Conservation (phyloP, 2,329 filamentous ascomycete species). For the Xylariaceae sp. region DNA sequence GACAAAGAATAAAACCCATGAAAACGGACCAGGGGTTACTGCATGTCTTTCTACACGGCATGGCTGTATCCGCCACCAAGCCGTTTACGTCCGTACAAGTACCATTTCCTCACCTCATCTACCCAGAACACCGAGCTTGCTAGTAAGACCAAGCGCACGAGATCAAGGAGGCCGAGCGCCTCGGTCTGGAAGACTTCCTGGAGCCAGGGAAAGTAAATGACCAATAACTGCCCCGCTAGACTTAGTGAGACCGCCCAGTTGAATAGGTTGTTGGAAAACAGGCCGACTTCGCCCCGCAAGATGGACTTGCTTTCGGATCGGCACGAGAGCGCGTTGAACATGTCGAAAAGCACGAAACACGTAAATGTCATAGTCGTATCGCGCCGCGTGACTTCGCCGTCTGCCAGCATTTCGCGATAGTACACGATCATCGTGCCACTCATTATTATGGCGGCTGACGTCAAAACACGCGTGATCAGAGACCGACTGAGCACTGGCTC, state of each 20-base stretch:
- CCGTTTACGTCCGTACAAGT: constrained; percentile 53
- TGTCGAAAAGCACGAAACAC: constrained; percentile 97
- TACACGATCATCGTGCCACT: constrained; percentile 87
- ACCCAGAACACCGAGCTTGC: constrained; percentile 93
- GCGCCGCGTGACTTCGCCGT: constrained; percentile 77
- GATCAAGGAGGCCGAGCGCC: constrained; percentile 66
- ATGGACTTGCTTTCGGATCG: constrained; percentile 87
- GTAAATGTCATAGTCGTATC: constrained; percentile 99
- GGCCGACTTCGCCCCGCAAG: constrained; percentile 73
- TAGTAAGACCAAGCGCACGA: constrained; percentile 65
- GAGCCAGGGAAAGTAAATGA: constrained; percentile 91
- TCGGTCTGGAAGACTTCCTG: constrained; percentile 97
- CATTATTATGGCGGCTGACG: constrained; percentile 85
- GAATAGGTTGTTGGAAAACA: constrained; percentile 87
- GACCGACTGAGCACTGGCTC: constrained; percentile 85
- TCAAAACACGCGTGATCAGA: constrained; percentile 78
- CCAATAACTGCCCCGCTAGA: constrained; percentile 76
- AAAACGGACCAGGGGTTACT: not conserved
- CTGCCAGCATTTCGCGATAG: constrained; percentile 79
- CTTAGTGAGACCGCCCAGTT: constrained; percentile 90
- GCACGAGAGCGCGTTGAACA: constrained; percentile 96
- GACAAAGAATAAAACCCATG: not conserved
- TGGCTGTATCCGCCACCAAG: constrained; percentile 59
- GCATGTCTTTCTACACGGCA: constrained; percentile 45
- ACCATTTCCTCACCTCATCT: constrained; percentile 84